A percentile compares a stretch with the other conserved stretches of the same genome.
Conservation (phyloP, 2,329 filamentous ascomycete species). For the Claviceps sp. region DNA sequence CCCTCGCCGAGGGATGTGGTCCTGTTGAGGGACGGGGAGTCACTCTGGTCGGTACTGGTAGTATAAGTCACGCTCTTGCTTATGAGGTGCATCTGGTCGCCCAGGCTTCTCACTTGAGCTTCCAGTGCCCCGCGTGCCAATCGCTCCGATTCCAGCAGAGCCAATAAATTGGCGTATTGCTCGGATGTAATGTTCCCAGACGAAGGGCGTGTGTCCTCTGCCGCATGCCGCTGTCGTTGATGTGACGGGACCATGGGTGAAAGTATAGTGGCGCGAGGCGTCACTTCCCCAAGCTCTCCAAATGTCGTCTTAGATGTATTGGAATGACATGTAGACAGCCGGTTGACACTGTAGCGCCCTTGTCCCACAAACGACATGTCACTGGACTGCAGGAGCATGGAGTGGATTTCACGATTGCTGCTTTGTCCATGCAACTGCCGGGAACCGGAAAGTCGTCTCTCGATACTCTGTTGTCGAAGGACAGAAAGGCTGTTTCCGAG, state of each 20-base stretch:
- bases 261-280: constrained; percentile 22
- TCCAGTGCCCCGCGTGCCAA: constrained; percentile 42
- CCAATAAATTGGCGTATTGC: constrained; percentile 35
- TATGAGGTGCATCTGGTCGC: constrained; percentile 34
- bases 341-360: constrained; percentile 4
- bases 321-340: constrained; percentile 25
- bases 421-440: neutral
- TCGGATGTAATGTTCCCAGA: constrained; percentile 25
- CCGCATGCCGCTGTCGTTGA: constrained; percentile 17
- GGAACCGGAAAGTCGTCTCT: constrained; percentile 11
- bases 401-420: neutral
- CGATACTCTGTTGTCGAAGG: constrained; percentile 18
- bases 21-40: constrained; percentile 22
- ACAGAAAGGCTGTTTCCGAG: constrained; percentile 33
- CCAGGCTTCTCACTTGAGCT: constrained; percentile 39
- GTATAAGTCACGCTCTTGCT: constrained; percentile 21
- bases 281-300: constrained; percentile 31
- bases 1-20: constrained; percentile 18
- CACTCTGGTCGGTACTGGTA: constrained; percentile 10
- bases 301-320: constrained; percentile 30
- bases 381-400: neutral
- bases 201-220: constrained; percentile 14
- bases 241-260: constrained; percentile 25
- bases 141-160: constrained; percentile 43
- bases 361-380: constrained; percentile 3